Conservation (phyloP, 768 basidiomycete species). For the Naematelia encephala region DNA sequence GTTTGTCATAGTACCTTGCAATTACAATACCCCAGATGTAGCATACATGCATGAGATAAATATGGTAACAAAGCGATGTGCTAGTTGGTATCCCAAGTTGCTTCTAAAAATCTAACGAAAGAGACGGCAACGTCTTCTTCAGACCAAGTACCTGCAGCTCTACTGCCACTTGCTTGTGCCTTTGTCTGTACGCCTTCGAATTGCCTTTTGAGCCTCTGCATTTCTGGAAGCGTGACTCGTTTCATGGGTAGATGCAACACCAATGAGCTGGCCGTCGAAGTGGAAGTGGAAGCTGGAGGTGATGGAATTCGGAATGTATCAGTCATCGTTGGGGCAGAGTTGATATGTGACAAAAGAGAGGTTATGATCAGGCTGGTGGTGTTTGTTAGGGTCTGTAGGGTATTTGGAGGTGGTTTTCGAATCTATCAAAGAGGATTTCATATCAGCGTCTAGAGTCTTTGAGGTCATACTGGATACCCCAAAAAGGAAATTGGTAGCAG, state of each 20-base stretch:
- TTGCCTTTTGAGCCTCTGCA: constrained; percentile 85
- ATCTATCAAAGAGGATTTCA: constrained; percentile 55
- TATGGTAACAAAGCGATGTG: too few species aligned
- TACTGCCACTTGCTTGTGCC: constrained; percentile 53
- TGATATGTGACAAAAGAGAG: constrained; percentile 66
- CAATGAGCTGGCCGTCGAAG: constrained; percentile 35
- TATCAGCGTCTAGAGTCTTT: background rate
- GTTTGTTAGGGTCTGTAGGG: constrained; percentile 77
- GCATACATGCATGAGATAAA: too few species aligned
- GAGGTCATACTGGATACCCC: background rate
- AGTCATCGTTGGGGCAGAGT: constrained; percentile 57
- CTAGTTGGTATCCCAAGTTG: constrained; percentile 46
- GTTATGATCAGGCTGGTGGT: constrained; percentile 68
- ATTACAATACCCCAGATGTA: too few species aligned
- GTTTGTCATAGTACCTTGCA: too few species aligned
- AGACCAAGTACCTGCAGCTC: constrained; percentile 38
- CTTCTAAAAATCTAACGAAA: constrained; percentile 52
- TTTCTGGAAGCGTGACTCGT: constrained; percentile 73
- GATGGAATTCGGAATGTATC: constrained; percentile 58
- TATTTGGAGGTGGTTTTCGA: constrained; percentile 79
- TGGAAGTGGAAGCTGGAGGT: constrained; percentile 48
- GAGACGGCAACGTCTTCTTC: constrained; percentile 47
- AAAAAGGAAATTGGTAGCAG: too few species aligned
- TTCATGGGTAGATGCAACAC: constrained; percentile 65
- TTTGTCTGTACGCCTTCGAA: constrained; percentile 87